A percentile compares a stretch with the other conserved stretches of the same genome.
These are phyloP conservation scores for Pleomassaria siparia DNA, from an alignment of 2,329 filamentous ascomycete genomes.

Conservation along the genomic window DNA sequence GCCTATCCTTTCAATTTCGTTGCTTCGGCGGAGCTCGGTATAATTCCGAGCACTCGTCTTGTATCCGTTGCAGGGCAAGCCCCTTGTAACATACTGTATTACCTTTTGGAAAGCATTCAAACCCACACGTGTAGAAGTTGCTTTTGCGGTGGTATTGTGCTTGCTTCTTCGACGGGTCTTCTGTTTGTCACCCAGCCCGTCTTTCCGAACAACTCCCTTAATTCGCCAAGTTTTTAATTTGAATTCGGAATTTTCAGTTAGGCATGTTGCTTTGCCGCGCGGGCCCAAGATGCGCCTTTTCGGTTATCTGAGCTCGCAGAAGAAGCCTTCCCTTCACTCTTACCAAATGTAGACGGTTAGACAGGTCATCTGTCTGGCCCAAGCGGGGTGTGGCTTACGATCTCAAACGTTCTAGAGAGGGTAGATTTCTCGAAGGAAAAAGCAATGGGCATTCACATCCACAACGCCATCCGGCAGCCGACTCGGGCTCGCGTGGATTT, in stretches of 20 bases:
- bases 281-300: not conserved
- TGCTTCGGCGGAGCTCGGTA: constrained; percentile 11
- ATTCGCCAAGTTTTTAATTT: not conserved
- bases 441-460: not conserved
- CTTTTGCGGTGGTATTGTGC: not conserved
- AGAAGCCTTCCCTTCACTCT: not conserved
- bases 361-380: not conserved
- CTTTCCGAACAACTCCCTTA: not conserved
- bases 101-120: not conserved
- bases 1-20: constrained; percentile 1
- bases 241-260: not conserved
- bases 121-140: not conserved
- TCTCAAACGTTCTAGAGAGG: not conserved
- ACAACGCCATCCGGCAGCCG: not conserved
- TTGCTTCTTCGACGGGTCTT: not conserved
- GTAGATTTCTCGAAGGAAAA: not conserved
- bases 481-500: not conserved
- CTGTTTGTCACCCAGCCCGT: not conserved
- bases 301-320: not conserved
- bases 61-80: not conserved
- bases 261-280: not conserved
- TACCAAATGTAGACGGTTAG: not conserved
- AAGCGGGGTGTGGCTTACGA: not conserved
- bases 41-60: not conserved
- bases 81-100: not conserved